Percentiles rank a stretch among this genome's conserved stretches.
These are phyloP conservation scores for Colletotrichum karsti DNA, from an alignment of 2,329 filamentous ascomycete species.

Conservation along the genomic window DNA sequence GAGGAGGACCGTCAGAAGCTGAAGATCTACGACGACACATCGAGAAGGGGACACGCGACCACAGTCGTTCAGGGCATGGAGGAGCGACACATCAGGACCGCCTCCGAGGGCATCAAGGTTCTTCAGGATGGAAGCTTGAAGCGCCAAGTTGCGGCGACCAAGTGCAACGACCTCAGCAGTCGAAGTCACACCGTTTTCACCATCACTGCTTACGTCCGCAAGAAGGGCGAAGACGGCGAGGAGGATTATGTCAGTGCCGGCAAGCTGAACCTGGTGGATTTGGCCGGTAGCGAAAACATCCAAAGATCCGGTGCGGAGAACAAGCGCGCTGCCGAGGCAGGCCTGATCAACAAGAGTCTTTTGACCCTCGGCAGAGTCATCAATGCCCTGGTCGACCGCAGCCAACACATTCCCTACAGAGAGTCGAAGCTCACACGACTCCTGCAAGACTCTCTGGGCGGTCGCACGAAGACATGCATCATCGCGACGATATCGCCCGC, in stretches of 20 bases:
- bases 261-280: conserved; percentile 95
- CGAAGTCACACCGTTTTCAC: conserved; percentile 98
- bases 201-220: conserved; percentile 90
- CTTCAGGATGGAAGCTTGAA: conserved; percentile 90
- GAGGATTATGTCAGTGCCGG: conserved; percentile 92
- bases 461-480: conserved; percentile 97
- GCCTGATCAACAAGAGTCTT: conserved; percentile 97
- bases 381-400: conserved; percentile 92
- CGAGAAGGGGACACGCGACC: conserved; percentile 82
- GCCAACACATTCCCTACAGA: conserved; percentile 86
- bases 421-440: conserved; percentile 81
- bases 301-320: conserved; percentile 97
- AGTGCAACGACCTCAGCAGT: conserved; percentile 98
- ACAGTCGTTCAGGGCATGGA: conserved; percentile 98
- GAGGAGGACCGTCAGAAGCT: conserved; percentile 83
- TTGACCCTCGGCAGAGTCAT: conserved; percentile 96
- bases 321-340: conserved; percentile 94
- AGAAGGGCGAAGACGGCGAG: conserved; percentile 80
- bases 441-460: conserved; percentile 95
- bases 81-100: conserved; percentile 89
- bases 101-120: conserved; percentile 85
- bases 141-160: conserved; percentile 98
- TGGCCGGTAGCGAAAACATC: conserved; percentile 98
- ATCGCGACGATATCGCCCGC: conserved; percentile 96
- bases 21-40: conserved; percentile 94